phyloP scores from a whole-genome alignment of 2,329 filamentous ascomycete genomes.

The Paracoccidioides brasiliensis region DNA sequence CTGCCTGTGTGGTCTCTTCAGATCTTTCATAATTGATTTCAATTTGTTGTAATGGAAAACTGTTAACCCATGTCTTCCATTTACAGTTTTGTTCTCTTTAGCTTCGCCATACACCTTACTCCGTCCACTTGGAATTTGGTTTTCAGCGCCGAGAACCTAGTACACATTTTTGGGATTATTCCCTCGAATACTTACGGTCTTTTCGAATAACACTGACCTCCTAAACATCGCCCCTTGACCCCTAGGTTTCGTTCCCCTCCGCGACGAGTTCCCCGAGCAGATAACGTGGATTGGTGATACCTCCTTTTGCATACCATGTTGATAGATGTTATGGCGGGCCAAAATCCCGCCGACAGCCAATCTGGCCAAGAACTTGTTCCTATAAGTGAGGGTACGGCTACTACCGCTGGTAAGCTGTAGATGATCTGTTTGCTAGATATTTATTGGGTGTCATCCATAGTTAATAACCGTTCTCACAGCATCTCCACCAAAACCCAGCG shows the following conservation, averaged over 20 bases:
- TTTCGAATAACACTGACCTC: background rate
- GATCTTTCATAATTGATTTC: background rate
- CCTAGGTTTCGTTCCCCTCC: background rate
- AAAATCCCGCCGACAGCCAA: slow-evolving; percentile 23
- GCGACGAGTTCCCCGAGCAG: background rate
- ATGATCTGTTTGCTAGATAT: background rate
- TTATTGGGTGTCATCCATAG: slow-evolving; percentile 5
- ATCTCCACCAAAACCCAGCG: slow-evolving; percentile 5
- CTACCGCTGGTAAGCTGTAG: slow-evolving; percentile 26
- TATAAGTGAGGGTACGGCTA: slow-evolving; percentile 28
- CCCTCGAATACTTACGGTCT: too few species aligned
- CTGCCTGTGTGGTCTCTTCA: too few species aligned
- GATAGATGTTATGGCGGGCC: slow-evolving; percentile 27
- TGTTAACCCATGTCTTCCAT: background rate
- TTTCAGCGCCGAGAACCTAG: background rate
- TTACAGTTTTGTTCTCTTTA: background rate
- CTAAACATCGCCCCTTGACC: background rate
- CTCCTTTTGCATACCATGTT: slow-evolving; percentile 17
- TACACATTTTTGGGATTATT: background rate
- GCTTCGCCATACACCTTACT: background rate
- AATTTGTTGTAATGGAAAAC: background rate
- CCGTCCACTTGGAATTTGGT: background rate
- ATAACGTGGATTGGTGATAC: background rate
- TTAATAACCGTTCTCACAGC: slow-evolving; percentile 6
- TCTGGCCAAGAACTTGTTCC: slow-evolving; percentile 28